A percentile compares a stretch with the other conserved stretches of the same genome.
phyloP scores from a whole-genome alignment of 495 filamentous ascomycete genomes.

The Aspergillus funiculosus region DNA sequence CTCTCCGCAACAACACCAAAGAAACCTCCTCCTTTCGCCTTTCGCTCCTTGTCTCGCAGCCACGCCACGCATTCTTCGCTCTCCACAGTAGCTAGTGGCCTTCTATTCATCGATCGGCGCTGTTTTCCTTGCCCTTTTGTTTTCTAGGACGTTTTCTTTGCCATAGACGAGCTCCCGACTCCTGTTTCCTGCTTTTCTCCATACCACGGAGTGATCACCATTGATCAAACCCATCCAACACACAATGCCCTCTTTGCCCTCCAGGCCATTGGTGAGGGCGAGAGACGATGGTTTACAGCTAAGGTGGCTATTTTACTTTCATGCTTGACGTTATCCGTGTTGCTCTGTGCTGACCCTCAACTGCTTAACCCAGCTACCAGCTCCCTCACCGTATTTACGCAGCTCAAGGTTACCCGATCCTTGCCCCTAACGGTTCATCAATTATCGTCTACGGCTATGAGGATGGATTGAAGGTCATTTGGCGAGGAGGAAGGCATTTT shows the following conservation, averaged over 20 bases:
- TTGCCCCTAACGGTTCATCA: slow-evolving; percentile 75
- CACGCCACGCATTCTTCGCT: background rate
- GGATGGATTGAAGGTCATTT: slow-evolving; percentile 68
- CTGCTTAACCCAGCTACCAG: slow-evolving; percentile 57
- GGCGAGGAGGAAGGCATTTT: slow-evolving; percentile 70
- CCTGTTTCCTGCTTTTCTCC: too few species aligned
- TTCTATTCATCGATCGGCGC: too few species aligned
- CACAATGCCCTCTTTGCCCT: slow-evolving; percentile 38
- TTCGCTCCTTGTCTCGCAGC: background rate
- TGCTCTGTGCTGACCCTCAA: background rate
- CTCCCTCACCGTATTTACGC: slow-evolving; percentile 67
- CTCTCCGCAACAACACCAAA: slow-evolving; percentile 14
- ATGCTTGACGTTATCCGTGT: background rate
- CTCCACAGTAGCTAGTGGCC: background rate
- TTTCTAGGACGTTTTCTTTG: too few species aligned
- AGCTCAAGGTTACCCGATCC: slow-evolving; percentile 68
- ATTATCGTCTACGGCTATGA: slow-evolving; percentile 80
- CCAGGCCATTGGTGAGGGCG: slow-evolving; percentile 33
- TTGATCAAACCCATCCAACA: background rate
- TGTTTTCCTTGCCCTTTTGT: too few species aligned
- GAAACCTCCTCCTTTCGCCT: background rate
- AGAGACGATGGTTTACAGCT: slow-evolving; percentile 48
- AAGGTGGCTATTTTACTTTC: slow-evolving; percentile 34
- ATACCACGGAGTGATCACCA: too few species aligned
- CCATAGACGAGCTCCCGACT: too few species aligned